phyloP scores from a whole-genome alignment of 345 rosid species.

The Bretschneidera sinensis region DNA sequence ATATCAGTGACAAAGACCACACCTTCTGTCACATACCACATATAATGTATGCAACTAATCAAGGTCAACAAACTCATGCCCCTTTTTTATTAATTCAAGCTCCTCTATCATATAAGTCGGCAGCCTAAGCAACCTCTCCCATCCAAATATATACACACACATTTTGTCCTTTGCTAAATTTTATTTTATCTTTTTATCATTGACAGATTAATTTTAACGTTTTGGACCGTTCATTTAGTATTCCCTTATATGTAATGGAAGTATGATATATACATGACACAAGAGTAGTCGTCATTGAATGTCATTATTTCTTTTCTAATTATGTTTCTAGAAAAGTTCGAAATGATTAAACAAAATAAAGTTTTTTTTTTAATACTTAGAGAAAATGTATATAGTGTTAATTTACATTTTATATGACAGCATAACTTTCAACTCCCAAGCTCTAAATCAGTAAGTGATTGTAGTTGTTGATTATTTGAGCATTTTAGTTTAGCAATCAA shows the following conservation, averaged over 20 bases:
- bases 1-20: background rate
- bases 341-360: background rate
- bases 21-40: constrained; percentile 7
- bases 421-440: too few species aligned
- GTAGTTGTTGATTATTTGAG: too few species aligned
- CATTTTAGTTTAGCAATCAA: too few species aligned
- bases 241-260: too few species aligned
- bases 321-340: background rate
- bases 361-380: too few species aligned
- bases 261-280: constrained; percentile 18
- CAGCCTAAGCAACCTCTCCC: constrained; percentile 31
- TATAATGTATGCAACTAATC: constrained; percentile 1
- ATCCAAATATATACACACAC: background rate
- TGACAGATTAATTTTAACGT: too few species aligned
- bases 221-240: too few species aligned
- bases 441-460: too few species aligned
- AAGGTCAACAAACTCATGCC: constrained; percentile 34
- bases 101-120: background rate
- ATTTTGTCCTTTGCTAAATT: background rate
- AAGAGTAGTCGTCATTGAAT: too few species aligned
- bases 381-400: too few species aligned
- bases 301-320: background rate
- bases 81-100: background rate
- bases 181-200: background rate
- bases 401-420: too few species aligned